phyloP scores from a whole-genome alignment of 441 rosid genomes.

The Omphalea diandra region DNA sequence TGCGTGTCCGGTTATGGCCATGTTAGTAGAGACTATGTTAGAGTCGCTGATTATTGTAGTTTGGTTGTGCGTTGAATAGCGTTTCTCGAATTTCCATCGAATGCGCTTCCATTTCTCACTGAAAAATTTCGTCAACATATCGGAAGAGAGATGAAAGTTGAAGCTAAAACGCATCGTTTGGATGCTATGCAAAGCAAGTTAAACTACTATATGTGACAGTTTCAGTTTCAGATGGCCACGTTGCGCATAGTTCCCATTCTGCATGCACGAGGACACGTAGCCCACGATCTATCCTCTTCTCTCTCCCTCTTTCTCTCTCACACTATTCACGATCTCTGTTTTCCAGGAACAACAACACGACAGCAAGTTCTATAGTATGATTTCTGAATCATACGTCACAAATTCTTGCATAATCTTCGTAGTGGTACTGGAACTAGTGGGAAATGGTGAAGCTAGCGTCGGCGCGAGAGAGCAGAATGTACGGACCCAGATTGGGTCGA shows the following conservation, averaged over 20 bases:
- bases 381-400: too few relatives aligned
- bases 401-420: not conserved
- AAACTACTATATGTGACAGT: too few relatives aligned
- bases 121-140: constrained; percentile 12
- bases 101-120: constrained; percentile 18
- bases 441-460: constrained; percentile 88
- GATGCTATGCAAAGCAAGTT: too few relatives aligned
- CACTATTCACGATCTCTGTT: not conserved
- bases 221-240: constrained; percentile 14
- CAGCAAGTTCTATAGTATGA: too few relatives aligned
- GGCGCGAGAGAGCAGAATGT: constrained; percentile 64
- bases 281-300: constrained; percentile 2
- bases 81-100: constrained; percentile 16
- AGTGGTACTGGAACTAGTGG: not conserved
- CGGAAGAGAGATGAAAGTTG: not conserved
- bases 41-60: not conserved
- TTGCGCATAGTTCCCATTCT: constrained; percentile 15
- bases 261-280: constrained; percentile 68
- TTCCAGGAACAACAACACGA: not conserved
- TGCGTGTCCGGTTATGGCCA: not conserved
- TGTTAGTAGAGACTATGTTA: constrained; percentile 32
- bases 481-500: constrained; percentile 54
- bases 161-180: not conserved
- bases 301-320: too few relatives aligned
- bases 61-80: not conserved